A percentile compares a stretch with the other conserved stretches of the same genome.
Conservation (phyloP, 2,329 filamentous ascomycete genomes). For the Bipolaris victoriae region DNA sequence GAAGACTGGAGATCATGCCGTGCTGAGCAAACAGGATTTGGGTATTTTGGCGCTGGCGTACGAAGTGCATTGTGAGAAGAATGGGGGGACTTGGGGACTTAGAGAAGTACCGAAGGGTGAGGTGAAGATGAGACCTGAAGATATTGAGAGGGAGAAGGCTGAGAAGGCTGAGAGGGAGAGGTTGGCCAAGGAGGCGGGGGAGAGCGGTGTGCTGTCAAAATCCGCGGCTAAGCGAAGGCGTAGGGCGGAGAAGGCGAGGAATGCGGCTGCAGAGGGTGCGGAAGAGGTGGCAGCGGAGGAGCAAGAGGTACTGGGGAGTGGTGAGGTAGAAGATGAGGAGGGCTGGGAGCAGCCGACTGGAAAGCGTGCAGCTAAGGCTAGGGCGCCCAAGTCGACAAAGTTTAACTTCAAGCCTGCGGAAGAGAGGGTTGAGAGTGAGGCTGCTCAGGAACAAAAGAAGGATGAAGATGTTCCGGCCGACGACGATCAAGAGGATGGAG, state of each 20-base stretch:
- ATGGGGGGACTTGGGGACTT: conserved; percentile 86
- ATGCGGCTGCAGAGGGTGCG: neutral
- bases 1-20: conserved; percentile 85
- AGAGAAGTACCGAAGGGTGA: conserved; percentile 81
- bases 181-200: conserved; percentile 31
- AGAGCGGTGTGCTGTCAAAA: conserved; percentile 21
- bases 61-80: conserved; percentile 90
- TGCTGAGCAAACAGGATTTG: conserved; percentile 87
- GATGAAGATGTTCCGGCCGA: neutral
- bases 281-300: conserved; percentile 8
- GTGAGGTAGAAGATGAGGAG: conserved; percentile 15
- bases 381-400: conserved; percentile 13
- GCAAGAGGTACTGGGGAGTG: neutral
- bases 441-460: conserved; percentile 5
- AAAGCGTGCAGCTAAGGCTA: conserved; percentile 19
- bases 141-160: conserved; percentile 25
- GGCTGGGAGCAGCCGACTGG: conserved; percentile 21
- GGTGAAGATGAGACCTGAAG: conserved; percentile 61
- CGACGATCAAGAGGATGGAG: conserved; percentile 11
- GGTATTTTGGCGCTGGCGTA: conserved; percentile 89
- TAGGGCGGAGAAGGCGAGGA: conserved; percentile 4
- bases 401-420: conserved; percentile 19
- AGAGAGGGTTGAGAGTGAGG: conserved; percentile 7
- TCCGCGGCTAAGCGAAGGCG: conserved; percentile 18
- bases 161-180: conserved; percentile 34